A percentile compares a stretch with the other conserved stretches of the same genome.
Evolutionary conservation across 345 rosid species (phyloP).

Genomic region (Capsella bursapastoris): DNA sequence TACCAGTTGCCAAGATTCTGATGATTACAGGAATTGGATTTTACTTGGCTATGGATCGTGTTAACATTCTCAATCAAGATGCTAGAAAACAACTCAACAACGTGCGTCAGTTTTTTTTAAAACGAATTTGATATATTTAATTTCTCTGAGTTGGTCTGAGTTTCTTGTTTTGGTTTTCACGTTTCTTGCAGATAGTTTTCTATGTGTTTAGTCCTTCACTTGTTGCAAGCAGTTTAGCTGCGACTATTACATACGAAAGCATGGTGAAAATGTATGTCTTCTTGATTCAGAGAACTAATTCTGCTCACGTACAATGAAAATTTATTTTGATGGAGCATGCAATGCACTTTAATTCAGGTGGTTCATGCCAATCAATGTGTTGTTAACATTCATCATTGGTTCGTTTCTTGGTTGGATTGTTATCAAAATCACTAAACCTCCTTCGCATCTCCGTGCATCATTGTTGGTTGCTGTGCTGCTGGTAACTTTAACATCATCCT

Average conservation of each 20-base stretch:
- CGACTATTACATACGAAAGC: constrained; percentile 58
- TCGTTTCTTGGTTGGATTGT: constrained; percentile 60
- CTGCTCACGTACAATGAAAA: background rate
- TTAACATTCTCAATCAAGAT: constrained; percentile 53
- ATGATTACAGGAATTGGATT: constrained; percentile 60
- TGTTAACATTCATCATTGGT: constrained; percentile 60
- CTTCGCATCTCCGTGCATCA: constrained; percentile 48
- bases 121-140: too few relatives aligned
- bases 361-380: constrained; percentile 67
- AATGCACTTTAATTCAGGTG: constrained; percentile 41
- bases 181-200: constrained; percentile 54
- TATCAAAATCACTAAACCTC: constrained; percentile 54
- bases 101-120: constrained; percentile 35
- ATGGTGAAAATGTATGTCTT: constrained; percentile 54
- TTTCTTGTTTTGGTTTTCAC: background rate
- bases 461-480: constrained; percentile 43
- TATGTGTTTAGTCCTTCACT: constrained; percentile 68
- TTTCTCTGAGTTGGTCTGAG: background rate
- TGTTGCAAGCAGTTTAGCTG: constrained; percentile 54
- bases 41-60: constrained; percentile 61
- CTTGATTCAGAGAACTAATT: background rate
- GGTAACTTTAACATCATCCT: constrained; percentile 1
- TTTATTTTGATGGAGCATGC: background rate
- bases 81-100: constrained; percentile 65
- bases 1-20: constrained; percentile 62